Evolutionary conservation across 192 early-diverging fungal species (phyloP).

Genomic region (Geosiphon pyriformis): DNA sequence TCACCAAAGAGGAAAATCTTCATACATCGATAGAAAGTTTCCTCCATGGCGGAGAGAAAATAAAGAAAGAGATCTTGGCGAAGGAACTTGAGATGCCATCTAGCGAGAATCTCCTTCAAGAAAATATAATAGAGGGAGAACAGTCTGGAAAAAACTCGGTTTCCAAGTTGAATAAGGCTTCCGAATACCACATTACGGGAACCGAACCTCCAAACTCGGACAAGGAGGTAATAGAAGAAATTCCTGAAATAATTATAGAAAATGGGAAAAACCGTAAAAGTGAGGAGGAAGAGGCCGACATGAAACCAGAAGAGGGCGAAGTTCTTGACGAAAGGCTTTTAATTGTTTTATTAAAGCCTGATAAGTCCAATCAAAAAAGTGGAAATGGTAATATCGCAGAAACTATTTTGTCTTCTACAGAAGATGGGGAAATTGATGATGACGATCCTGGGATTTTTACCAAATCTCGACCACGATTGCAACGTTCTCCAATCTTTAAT

Average conservation of each 20-base stretch:
- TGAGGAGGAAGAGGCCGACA: conserved; percentile 1
- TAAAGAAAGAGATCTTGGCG: not conserved
- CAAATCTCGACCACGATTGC: not conserved
- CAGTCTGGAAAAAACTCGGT: not conserved
- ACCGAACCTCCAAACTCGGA: not conserved
- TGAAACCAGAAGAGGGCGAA: conserved; percentile 1
- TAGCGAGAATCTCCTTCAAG: not conserved
- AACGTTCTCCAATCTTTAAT: not conserved
- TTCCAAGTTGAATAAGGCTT: not conserved
- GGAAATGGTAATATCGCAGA: not conserved
- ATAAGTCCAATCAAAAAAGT: not conserved
- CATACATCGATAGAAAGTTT: not conserved
- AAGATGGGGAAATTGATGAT: conserved; percentile 8
- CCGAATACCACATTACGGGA: not conserved
- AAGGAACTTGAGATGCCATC: no score
- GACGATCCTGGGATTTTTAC: not conserved
- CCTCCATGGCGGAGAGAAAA: not conserved
- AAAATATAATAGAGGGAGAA: not conserved
- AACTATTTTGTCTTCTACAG: not conserved
- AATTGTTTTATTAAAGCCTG: no score
- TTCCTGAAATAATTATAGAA: not conserved
- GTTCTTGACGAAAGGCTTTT: not conserved
- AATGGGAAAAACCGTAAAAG: conserved; percentile 1
- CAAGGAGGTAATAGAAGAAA: conserved; percentile 4
- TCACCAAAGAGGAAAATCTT: not conserved